These are phyloP conservation scores for Mycena galericulata DNA, from an alignment of 768 basidiomycete genomes.

Conservation along the genomic window DNA sequence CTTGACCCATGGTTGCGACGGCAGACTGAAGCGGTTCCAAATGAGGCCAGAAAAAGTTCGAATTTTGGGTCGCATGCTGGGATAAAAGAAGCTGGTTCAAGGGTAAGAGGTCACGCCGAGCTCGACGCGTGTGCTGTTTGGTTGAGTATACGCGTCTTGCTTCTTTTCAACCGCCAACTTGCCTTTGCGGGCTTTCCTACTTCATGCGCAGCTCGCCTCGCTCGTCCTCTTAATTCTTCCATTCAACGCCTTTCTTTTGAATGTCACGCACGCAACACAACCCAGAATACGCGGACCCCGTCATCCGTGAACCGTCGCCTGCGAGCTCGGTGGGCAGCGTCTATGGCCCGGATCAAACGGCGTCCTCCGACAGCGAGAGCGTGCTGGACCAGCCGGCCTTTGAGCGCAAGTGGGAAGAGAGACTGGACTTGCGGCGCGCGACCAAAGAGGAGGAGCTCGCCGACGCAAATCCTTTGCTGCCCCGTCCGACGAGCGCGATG, in stretches of 20 bases:
- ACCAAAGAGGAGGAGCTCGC: constrained; percentile 56
- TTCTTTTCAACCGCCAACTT: not conserved
- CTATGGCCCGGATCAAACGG: constrained; percentile 59
- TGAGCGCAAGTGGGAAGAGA: constrained; percentile 56
- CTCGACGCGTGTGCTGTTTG: not conserved
- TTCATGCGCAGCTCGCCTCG: constrained; percentile 15
- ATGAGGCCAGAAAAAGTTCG: no score
- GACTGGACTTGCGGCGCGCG: constrained; percentile 50
- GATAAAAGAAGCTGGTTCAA: no score
- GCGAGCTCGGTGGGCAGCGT: constrained; percentile 64
- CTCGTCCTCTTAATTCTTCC: constrained; percentile 2
- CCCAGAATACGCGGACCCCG: constrained; percentile 61
- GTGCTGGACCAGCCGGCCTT: constrained; percentile 52
- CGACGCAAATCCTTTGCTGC: constrained; percentile 52
- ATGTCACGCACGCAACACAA: constrained; percentile 30
- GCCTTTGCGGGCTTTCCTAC: not conserved
- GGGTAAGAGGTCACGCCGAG: no score
- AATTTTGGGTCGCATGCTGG: no score
- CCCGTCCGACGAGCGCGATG: constrained; percentile 39
- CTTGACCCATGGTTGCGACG: no score
- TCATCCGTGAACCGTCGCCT: constrained; percentile 62
- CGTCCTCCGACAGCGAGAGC: constrained; percentile 57
- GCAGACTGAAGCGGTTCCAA: no score
- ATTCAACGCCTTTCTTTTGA: not conserved
- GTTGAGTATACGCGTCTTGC: not conserved